Percentiles rank a stretch among this genome's conserved stretches.
phyloP scores from a whole-genome alignment of 1,139 yeast genomes.

The Lodderomyces jiufengensis region DNA sequence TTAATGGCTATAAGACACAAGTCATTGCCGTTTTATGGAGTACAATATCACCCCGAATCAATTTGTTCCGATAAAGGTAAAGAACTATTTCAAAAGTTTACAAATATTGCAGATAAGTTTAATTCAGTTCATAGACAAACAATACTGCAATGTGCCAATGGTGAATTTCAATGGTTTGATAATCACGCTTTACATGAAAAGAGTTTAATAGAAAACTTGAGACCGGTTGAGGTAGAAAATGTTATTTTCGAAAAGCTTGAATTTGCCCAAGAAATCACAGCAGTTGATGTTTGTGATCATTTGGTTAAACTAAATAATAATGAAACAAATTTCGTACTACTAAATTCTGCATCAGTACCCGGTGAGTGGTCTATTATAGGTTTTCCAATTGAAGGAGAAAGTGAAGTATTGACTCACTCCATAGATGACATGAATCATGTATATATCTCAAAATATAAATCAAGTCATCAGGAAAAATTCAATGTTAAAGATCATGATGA shows the following conservation, averaged over 20 bases:
- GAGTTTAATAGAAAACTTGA: slow-evolving; percentile 11
- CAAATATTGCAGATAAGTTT: slow-evolving; percentile 45
- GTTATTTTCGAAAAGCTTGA: slow-evolving; percentile 17
- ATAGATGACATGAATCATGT: slow-evolving; percentile 32
- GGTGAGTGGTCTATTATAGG: slow-evolving; percentile 91
- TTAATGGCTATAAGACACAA: slow-evolving; percentile 78
- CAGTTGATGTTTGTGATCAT: slow-evolving; percentile 52
- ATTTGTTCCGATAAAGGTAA: slow-evolving; percentile 74
- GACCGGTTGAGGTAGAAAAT: slow-evolving; percentile 2
- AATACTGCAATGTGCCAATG: slow-evolving; percentile 1
- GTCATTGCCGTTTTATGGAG: slow-evolving; percentile 75
- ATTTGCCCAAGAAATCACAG: slow-evolving; percentile 16
- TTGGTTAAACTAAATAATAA: slow-evolving; percentile 17
- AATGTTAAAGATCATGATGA: slow-evolving; percentile 7
- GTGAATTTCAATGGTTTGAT: slow-evolving; percentile 7
- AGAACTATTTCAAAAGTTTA: slow-evolving; percentile 58
- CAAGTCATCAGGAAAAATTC: slow-evolving; percentile 9
- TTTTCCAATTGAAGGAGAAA: slow-evolving; percentile 48
- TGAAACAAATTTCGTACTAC: slow-evolving; percentile 45
- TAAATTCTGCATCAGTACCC: slow-evolving; percentile 75
- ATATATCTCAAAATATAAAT: slow-evolving; percentile 16
- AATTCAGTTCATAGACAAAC: slow-evolving; percentile 22
- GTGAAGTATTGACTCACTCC: slow-evolving; percentile 67
- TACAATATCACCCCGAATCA: slow-evolving; percentile 97
- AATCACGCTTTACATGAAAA: slow-evolving; percentile 14